These are phyloP conservation scores for Phialemoniopsis sp. DNA, from an alignment of 2,329 filamentous ascomycete species.

Conservation along the genomic window DNA sequence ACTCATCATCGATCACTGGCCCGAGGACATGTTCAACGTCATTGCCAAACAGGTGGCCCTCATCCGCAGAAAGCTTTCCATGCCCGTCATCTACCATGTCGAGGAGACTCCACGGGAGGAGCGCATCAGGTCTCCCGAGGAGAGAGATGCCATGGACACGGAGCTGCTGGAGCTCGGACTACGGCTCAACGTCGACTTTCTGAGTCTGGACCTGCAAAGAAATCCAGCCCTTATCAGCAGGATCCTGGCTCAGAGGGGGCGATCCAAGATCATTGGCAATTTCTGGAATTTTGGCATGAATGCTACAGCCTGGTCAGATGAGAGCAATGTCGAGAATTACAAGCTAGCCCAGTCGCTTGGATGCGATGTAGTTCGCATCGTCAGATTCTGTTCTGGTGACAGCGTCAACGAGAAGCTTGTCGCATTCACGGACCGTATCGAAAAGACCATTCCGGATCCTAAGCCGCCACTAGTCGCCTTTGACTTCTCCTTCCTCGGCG, in stretches of 20 bases:
- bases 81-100: constrained; percentile 55
- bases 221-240: constrained; percentile 41
- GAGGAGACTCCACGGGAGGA: constrained; percentile 44
- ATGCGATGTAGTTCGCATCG: constrained; percentile 59
- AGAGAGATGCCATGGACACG: constrained; percentile 42
- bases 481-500: constrained; percentile 39
- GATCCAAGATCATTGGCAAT: constrained; percentile 58
- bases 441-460: constrained; percentile 33
- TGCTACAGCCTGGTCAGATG: constrained; percentile 50
- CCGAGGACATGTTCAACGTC: constrained; percentile 38
- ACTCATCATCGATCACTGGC: constrained; percentile 55
- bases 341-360: constrained; percentile 48
- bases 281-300: constrained; percentile 41
- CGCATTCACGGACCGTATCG: constrained; percentile 44
- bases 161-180: constrained; percentile 59
- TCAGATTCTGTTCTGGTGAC: constrained; percentile 52
- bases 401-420: constrained; percentile 44
- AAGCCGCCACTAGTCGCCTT: constrained; percentile 45
- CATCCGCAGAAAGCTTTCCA: constrained; percentile 49
- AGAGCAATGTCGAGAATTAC: constrained; percentile 48
- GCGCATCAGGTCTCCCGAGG: constrained; percentile 27
- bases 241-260: constrained; percentile 47
- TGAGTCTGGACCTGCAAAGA: constrained; percentile 59
- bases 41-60: constrained; percentile 53
- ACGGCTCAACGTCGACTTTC: constrained; percentile 61